phyloP scores from a whole-genome alignment of 2,329 filamentous ascomycete species.

The Fusarium penzigii region DNA sequence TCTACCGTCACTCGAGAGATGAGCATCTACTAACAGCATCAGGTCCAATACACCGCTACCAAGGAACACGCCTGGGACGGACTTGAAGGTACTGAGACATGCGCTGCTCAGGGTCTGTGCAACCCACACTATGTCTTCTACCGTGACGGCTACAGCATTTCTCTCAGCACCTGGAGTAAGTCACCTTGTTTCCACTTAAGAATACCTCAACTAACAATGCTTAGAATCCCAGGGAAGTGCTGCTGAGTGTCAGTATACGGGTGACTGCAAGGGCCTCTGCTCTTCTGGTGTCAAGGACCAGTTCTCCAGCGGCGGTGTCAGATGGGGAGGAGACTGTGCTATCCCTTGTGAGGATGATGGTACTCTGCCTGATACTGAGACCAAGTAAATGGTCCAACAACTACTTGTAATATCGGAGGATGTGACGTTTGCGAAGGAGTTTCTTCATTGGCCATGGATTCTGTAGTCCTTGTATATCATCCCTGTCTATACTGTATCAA shows the following conservation, averaged over 20 bases:
- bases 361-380: neutral
- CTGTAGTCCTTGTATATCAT: no score
- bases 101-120: slow-evolving; percentile 1
- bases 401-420: neutral
- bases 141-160: slow-evolving; percentile 3
- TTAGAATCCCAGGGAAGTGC: slow-evolving; percentile 1
- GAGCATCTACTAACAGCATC: neutral
- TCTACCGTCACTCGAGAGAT: no score
- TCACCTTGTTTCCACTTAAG: no score
- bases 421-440: neutral
- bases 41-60: slow-evolving; percentile 8
- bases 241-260: slow-evolving; percentile 1
- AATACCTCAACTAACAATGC: neutral
- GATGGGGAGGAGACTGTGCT: slow-evolving; percentile 4
- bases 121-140: slow-evolving; percentile 7
- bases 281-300: slow-evolving; percentile 2
- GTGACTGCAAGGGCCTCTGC: slow-evolving; percentile 3
- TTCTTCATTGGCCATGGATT: no score
- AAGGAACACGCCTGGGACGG: slow-evolving; percentile 5
- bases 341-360: slow-evolving; percentile 3
- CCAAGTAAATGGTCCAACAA: neutral
- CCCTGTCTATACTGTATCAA: no score
- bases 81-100: neutral
- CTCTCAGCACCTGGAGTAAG: slow-evolving; percentile 6
- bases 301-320: neutral